Evolutionary conservation across 2,329 filamentous ascomycete genomes (phyloP).

Genomic region (Xylaria sp.): DNA sequence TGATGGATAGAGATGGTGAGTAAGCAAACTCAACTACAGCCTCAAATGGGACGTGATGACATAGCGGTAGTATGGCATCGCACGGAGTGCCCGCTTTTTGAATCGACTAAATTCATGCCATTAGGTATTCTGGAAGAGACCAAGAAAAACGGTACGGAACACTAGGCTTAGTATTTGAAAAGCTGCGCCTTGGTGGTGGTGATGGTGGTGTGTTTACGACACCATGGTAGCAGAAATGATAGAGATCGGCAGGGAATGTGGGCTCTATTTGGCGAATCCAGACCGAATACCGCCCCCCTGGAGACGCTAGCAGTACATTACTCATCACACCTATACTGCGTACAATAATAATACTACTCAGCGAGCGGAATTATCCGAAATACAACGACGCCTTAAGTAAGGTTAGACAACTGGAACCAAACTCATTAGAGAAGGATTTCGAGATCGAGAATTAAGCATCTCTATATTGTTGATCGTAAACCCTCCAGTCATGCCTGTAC

Average conservation of each 20-base stretch:
- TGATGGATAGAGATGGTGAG: conserved; percentile 12
- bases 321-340: neutral
- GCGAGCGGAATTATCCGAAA: conserved; percentile 28
- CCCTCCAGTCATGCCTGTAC: conserved; percentile 13
- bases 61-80: neutral
- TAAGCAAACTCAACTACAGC: conserved; percentile 19
- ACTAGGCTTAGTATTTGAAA: neutral
- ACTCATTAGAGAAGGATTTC: conserved; percentile 5
- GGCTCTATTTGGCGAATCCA: conserved; percentile 15
- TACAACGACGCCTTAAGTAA: neutral
- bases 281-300: conserved; percentile 9
- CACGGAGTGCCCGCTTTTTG: neutral
- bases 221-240: conserved; percentile 18
- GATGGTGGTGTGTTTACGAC: neutral
- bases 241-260: conserved; percentile 27
- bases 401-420: conserved; percentile 5
- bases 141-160: neutral
- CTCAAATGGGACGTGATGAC: neutral
- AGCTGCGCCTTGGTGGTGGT: no score
- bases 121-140: neutral
- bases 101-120: neutral
- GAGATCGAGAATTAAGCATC: neutral
- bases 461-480: conserved; percentile 11
- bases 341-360: conserved; percentile 8
- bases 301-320: neutral